Evolutionary conservation across 148 eudicot genomes (phyloP).

Genomic region (Diospyros kaki): DNA sequence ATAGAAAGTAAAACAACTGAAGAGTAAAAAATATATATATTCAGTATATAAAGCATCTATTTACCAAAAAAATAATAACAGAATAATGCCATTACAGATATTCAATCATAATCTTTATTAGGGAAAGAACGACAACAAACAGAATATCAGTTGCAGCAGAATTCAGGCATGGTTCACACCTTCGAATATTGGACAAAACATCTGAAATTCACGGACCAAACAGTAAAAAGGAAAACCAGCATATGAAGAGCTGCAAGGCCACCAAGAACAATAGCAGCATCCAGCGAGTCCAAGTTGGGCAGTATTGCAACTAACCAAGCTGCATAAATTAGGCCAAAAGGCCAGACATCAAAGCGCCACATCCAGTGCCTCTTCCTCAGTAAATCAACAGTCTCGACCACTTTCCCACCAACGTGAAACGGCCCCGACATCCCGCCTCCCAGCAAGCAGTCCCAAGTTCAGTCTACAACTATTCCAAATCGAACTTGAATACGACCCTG

Average conservation of each 20-base stretch:
- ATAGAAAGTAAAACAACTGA: no score
- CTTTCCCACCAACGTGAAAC: constrained; percentile 81
- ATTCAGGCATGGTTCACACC: constrained; percentile 33
- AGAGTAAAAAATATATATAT: no score
- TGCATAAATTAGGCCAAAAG: constrained; percentile 57
- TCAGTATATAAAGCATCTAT: no score
- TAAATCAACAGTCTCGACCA: constrained; percentile 79
- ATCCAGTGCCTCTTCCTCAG: constrained; percentile 50
- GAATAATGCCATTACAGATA: no score
- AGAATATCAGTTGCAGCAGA: neutral
- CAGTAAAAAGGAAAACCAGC: constrained; percentile 71
- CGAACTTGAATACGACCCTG: no score
- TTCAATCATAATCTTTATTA: no score
- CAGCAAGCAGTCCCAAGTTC: neutral
- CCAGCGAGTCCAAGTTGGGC: constrained; percentile 64
- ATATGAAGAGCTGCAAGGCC: constrained; percentile 51
- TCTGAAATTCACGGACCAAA: constrained; percentile 91
- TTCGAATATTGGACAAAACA: constrained; percentile 69
- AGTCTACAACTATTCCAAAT: neutral
- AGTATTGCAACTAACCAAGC: constrained; percentile 55
- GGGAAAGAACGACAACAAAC: no score
- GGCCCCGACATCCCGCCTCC: constrained; percentile 54
- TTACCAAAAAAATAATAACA: no score
- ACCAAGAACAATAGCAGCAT: constrained; percentile 64
- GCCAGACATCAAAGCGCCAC: constrained; percentile 89